Conservation (phyloP, 2,329 filamentous ascomycete genomes). For the Diaporthe destruens region DNA sequence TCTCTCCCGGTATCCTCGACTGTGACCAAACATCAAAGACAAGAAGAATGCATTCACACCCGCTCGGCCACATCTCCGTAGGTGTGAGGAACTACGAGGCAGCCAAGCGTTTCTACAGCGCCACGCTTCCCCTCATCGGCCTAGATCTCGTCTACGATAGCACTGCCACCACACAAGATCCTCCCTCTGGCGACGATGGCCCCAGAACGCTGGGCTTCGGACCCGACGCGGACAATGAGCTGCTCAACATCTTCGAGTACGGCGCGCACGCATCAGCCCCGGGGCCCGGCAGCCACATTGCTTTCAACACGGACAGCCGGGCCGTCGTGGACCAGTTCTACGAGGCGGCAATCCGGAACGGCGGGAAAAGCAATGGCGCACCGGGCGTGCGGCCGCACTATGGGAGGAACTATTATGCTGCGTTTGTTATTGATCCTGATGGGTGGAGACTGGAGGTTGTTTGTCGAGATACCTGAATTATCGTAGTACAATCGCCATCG, state of each 20-base stretch:
- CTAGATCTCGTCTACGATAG: slow-evolving; percentile 50
- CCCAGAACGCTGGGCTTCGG: slow-evolving; percentile 49
- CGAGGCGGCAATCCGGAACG: slow-evolving; percentile 46
- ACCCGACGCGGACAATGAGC: slow-evolving; percentile 46
- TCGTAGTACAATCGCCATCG: background rate
- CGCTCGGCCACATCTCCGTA: slow-evolving; percentile 46
- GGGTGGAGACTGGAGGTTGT: slow-evolving; percentile 45
- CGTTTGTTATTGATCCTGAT: slow-evolving; percentile 52
- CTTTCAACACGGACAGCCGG: slow-evolving; percentile 50
- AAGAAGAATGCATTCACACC: slow-evolving; percentile 31
- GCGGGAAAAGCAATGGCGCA: slow-evolving; percentile 48
- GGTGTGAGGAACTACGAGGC: slow-evolving; percentile 43
- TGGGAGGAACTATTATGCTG: slow-evolving; percentile 51
- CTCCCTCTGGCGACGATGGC: slow-evolving; percentile 16
- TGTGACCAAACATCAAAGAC: background rate
- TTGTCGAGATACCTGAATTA: slow-evolving; percentile 43
- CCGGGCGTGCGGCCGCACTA: slow-evolving; percentile 50
- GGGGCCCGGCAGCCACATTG: slow-evolving; percentile 50
- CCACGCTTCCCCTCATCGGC: slow-evolving; percentile 47
- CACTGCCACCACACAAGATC: slow-evolving; percentile 30
- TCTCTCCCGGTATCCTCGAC: background rate
- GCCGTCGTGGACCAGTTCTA: slow-evolving; percentile 49
- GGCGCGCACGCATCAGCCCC: slow-evolving; percentile 44
- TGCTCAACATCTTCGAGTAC: slow-evolving; percentile 50
- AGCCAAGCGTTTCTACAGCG: slow-evolving; percentile 51